Percentiles rank a stretch among this genome's conserved stretches.
phyloP scores from a whole-genome alignment of 164 flowering plant genomes.

The Nelumbo lutea region DNA sequence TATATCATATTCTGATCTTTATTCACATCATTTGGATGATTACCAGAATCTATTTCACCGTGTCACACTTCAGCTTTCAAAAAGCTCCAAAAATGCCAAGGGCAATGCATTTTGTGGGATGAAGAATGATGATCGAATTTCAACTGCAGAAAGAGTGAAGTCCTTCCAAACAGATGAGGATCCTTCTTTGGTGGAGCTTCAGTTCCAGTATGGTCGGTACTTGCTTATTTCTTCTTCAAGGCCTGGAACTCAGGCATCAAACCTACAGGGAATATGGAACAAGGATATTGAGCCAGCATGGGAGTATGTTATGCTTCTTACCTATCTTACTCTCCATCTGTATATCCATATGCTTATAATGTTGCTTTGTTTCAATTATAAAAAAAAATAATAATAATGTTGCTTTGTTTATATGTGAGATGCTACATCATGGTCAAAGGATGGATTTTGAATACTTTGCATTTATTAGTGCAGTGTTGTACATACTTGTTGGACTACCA shows the following conservation, averaged over 20 bases:
- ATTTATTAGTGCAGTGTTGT: no score
- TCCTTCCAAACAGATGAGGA: slow-evolving; percentile 85
- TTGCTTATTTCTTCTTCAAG: slow-evolving; percentile 87
- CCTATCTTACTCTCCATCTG: neutral
- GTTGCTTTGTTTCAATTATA: neutral
- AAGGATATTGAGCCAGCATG: slow-evolving; percentile 77
- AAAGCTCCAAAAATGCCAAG: slow-evolving; percentile 32
- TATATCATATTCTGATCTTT: slow-evolving; percentile 62
- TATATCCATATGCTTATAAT: neutral
- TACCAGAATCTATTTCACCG: slow-evolving; percentile 85
- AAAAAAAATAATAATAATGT: neutral
- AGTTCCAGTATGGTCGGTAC: slow-evolving; percentile 93
- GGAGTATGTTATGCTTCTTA: slow-evolving; percentile 60
- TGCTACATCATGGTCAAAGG: neutral
- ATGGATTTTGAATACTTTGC: neutral
- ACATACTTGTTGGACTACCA: neutral
- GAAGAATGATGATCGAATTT: slow-evolving; percentile 17
- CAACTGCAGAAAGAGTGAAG: slow-evolving; percentile 73
- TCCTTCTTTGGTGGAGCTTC: slow-evolving; percentile 83
- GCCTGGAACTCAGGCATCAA: slow-evolving; percentile 86
- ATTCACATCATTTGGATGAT: slow-evolving; percentile 73
- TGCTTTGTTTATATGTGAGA: neutral
- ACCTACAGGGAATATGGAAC: slow-evolving; percentile 95
- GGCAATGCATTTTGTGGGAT: slow-evolving; percentile 14
- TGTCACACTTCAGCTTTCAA: slow-evolving; percentile 72